Evolutionary conservation across 2,329 filamentous ascomycete species (phyloP), one percentile per base, ranked within the genome.

Genomic region (Zymoseptoria crescenta): DNA sequence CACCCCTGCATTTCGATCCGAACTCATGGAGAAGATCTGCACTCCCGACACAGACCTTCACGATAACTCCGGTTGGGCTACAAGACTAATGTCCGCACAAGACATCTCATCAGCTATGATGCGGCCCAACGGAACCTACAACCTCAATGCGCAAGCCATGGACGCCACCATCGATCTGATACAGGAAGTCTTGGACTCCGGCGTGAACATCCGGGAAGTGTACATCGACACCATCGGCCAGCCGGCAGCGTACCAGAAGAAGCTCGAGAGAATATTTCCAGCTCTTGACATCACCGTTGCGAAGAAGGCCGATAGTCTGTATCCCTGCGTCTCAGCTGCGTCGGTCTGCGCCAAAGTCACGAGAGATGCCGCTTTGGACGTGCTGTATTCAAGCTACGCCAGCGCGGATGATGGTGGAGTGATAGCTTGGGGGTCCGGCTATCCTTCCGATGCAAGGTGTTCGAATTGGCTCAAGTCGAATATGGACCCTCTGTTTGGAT

Each of bases 271-370:
- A 61, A 80, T 95, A 56, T 97, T 97, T 73, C 93, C 94, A 1
- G 87, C 85, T 0, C 69, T 75, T 45, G 67, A 70, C 3, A 79
- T 81, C 59, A 80, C 78, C 0, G 79, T 81, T 2, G 79, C 77
- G 27, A 81, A 79, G 66, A 97, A 97, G 78, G 93, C 94, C 2
- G 93, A 99, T 73, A 91, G 88, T 61, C 73, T 97, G 54, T 97
- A 93, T 73, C 91, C 94, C 1, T 93, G 88, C 71, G 94, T 97
- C 56, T 95, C 89, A 68, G 94, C 93, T 30, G 93, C 94, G 6
- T 94, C 89, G 62, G 91, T 99, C 2, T 95, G 89, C 73, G 94
- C 94, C 56, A 99, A 99, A 75, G 94, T 99, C 29, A 97, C 94
- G 10, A 81, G 94, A 64, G 94, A 99, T 75, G 88, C 88, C 1